Evolutionary conservation across 2,329 filamentous ascomycete species (phyloP), one percentile per base, ranked within the genome.

Genomic region (Microcyclospora pomicola): DNA sequence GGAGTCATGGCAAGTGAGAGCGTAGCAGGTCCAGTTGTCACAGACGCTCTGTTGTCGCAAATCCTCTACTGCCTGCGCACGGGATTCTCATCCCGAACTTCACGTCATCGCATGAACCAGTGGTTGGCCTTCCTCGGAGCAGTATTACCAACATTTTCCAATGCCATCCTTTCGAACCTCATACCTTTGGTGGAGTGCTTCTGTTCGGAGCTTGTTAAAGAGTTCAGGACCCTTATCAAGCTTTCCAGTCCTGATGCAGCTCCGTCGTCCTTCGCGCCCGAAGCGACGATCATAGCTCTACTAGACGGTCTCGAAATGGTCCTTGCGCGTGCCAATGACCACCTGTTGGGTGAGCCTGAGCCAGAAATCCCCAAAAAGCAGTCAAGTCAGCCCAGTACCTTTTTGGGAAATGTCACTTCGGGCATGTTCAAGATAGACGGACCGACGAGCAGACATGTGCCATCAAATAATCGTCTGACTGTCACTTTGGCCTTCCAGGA

Each of bases 401-500:
- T 95, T 56, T 93, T 96, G 53, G 86, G 86, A 33, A 93, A 84
- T 49, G 93, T 95, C 75, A 83, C 93, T 1, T 91, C 86, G 1
- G 85, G 85, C 1, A 83, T 94, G 0, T 94, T 94, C 55, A 73
- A 84, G 29, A 75, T 81, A 1, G 86, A 95, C 42, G 68, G 74
- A 1, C 77, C 73, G 2, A 47, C 52, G 43, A 72, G 76, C n/a
- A 77, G 86, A 35, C 85, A 79, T 42, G 76, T 80, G 6, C 86
- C 83, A n/a, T 86, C 87, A 7, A 98, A 96, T 53, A 88, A 91
- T 50, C 76, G 88, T 33, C 69, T 98, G 15, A 96, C 91, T 0
- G 88, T 98, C 14, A 70, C 95, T 32, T 69, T 98, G n/a, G 92
- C 87, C 9, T 94, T 98, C 56, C 88, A 96, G 59, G 92, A 98